These are phyloP conservation scores for Brassica cretica DNA, from an alignment of 345 rosid genomes.

Conservation along the genomic window DNA sequence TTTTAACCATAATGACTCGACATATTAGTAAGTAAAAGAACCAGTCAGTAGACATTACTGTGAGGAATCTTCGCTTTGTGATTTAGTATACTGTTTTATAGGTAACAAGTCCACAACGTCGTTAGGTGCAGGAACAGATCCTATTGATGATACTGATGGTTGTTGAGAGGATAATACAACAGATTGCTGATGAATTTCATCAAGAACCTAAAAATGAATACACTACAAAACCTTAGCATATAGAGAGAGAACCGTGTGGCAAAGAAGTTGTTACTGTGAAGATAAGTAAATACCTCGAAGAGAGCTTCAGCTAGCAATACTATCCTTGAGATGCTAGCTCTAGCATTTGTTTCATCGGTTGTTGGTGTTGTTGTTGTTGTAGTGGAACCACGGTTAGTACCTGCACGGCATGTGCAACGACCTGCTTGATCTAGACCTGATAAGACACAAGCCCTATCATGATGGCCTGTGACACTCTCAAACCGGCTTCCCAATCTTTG, in stretches of 20 bases:
- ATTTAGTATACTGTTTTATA: conserved; percentile 54
- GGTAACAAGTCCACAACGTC: conserved; percentile 90
- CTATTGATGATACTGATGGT: conserved; percentile 81
- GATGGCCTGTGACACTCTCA: conserved; percentile 85
- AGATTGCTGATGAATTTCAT: conserved; percentile 99
- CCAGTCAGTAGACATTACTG: conserved; percentile 52
- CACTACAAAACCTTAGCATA: conserved; percentile 40
- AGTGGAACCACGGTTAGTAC: conserved; percentile 47
- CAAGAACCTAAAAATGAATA: conserved; percentile 70
- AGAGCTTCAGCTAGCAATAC: conserved; percentile 98
- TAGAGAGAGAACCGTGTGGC: neutral
- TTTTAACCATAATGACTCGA: neutral
- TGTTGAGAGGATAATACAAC: conserved; percentile 87
- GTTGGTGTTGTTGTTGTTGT: conserved; percentile 39
- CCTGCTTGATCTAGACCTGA: conserved; percentile 86
- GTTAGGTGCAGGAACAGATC: conserved; percentile 92
- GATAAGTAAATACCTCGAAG: conserved; percentile 66
- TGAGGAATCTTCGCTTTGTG: conserved; percentile 68
- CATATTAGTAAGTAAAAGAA: neutral
- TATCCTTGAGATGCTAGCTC: conserved; percentile 97
- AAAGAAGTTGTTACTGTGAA: neutral
- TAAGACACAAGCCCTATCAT: conserved; percentile 86
- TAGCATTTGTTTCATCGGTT: conserved; percentile 67
- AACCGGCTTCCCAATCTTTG: conserved; percentile 91
- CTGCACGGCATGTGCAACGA: conserved; percentile 69